Conservation (phyloP, 495 filamentous ascomycete species). For the Cryomyces minteri region DNA sequence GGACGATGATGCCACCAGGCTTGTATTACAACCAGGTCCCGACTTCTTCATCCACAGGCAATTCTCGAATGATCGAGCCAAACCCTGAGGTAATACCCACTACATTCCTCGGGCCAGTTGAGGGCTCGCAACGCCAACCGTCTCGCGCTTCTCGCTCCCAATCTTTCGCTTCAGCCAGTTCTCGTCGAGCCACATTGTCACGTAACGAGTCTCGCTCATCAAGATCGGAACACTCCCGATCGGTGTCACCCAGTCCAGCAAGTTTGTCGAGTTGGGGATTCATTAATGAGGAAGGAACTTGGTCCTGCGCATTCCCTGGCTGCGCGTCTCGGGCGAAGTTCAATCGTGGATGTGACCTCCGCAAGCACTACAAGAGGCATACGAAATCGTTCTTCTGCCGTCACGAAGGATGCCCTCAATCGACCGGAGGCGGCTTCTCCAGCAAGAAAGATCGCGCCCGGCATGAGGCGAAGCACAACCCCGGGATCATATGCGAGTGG, state of each 20-base stretch:
- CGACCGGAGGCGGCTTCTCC: conserved; percentile 36
- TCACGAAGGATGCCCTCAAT: conserved; percentile 38
- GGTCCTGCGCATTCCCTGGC: conserved; percentile 38
- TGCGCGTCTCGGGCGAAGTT: conserved; percentile 38
- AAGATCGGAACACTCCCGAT: background rate
- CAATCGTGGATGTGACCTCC: conserved; percentile 41
- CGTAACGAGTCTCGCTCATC: too few species aligned
- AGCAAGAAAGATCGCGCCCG: conserved; percentile 44
- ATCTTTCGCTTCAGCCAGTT: too few species aligned
- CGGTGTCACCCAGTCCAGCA: background rate
- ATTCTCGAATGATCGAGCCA: too few species aligned
- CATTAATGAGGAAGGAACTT: conserved; percentile 25
- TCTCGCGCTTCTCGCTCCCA: too few species aligned
- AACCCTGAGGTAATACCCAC: too few species aligned
- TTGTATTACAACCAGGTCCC: too few species aligned
- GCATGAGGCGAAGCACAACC: conserved; percentile 46
- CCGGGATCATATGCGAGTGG: conserved; percentile 37
- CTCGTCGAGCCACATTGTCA: too few species aligned
- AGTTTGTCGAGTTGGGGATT: conserved; percentile 18
- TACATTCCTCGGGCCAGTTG: too few species aligned
- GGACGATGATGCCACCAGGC: too few species aligned
- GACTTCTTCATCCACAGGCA: too few species aligned
- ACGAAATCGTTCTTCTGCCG: conserved; percentile 45
- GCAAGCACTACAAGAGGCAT: conserved; percentile 47
- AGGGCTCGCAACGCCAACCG: too few species aligned